These are phyloP conservation scores for Syncephalastrum monosporum DNA, from an alignment of 371 early-diverging fungal species.

Conservation along the genomic window DNA sequence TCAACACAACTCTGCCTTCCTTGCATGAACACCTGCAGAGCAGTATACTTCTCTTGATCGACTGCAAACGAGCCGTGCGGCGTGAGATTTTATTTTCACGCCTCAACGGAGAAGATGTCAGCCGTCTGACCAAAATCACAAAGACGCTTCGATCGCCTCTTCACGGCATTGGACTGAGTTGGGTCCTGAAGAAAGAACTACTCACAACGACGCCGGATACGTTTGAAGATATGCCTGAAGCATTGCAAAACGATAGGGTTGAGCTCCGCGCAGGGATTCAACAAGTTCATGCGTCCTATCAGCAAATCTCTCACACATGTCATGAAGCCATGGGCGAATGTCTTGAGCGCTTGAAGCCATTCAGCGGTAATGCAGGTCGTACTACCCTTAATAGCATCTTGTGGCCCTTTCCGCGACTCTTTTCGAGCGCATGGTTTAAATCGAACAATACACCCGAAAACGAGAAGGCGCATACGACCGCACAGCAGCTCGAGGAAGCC, in stretches of 20 bases:
- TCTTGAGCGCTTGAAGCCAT: slow-evolving; percentile 5
- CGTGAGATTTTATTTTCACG: slow-evolving; percentile 27
- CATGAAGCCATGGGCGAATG: slow-evolving; percentile 8
- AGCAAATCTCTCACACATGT: slow-evolving; percentile 9
- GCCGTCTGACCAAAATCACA: slow-evolving; percentile 18
- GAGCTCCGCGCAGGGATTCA: neutral
- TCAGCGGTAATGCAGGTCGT: slow-evolving; percentile 20
- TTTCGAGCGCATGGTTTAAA: slow-evolving; percentile 6
- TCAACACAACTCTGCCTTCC: slow-evolving; percentile 9
- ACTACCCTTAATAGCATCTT: slow-evolving; percentile 26
- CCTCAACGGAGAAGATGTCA: slow-evolving; percentile 28
- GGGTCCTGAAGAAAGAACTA: slow-evolving; percentile 20
- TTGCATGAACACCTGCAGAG: slow-evolving; percentile 21
- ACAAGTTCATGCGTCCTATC: slow-evolving; percentile 4
- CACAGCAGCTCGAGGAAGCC: slow-evolving; percentile 1
- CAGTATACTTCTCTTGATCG: slow-evolving; percentile 26
- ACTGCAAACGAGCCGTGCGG: slow-evolving; percentile 36
- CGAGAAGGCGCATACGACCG: slow-evolving; percentile 1
- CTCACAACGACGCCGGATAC: neutral
- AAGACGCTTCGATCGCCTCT: slow-evolving; percentile 21
- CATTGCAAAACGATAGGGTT: slow-evolving; percentile 1
- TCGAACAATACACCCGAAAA: neutral
- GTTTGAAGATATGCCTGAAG: neutral
- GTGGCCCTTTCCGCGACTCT: slow-evolving; percentile 38
- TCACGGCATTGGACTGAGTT: slow-evolving; percentile 32